Conservation (phyloP, 169 alveolate genomes). For the Plasmodium vivax region DNA sequence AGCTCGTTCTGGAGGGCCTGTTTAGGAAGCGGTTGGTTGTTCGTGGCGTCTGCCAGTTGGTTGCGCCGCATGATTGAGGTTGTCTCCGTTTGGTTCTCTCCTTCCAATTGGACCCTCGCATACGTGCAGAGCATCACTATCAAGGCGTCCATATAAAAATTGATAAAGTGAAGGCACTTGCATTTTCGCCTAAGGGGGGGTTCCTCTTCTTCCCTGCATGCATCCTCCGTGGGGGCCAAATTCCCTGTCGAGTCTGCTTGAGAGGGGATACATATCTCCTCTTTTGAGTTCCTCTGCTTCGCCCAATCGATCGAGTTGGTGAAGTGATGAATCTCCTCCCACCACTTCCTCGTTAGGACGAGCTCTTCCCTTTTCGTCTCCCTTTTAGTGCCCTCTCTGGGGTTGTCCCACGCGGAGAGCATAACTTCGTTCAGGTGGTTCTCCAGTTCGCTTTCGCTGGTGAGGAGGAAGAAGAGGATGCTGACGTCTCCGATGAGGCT, state of each 20-base stretch:
- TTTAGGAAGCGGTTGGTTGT: not conserved
- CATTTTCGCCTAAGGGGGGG: not conserved
- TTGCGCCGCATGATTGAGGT: not conserved
- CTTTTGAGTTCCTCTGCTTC: not conserved
- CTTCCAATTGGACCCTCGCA: not conserved
- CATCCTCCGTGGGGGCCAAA: not conserved
- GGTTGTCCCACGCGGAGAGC: not conserved
- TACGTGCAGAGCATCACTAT: conserved; percentile 11
- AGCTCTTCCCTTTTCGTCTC: not conserved
- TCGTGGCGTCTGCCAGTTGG: not conserved
- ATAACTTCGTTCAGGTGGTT: conserved; percentile 11
- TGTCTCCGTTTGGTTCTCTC: not conserved
- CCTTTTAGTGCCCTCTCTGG: not conserved
- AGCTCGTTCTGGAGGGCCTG: conserved; percentile 1
- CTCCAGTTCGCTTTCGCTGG: not conserved
- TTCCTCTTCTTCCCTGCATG: not conserved
- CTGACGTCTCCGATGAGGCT: conserved; percentile 23
- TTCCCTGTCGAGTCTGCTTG: not conserved
- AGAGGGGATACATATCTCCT: not conserved
- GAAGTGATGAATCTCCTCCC: conserved; percentile 1
- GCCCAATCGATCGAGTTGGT: conserved; percentile 1
- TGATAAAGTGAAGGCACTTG: conserved; percentile 34
- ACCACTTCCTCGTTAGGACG: conserved; percentile 9
- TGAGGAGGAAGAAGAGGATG: conserved; percentile 12
- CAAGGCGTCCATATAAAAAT: conserved; percentile 11